A percentile compares a stretch with the other conserved stretches of the same genome.
phyloP scores from a whole-genome alignment of 495 filamentous ascomycete species.

The Beverwykella pulmonaria region DNA sequence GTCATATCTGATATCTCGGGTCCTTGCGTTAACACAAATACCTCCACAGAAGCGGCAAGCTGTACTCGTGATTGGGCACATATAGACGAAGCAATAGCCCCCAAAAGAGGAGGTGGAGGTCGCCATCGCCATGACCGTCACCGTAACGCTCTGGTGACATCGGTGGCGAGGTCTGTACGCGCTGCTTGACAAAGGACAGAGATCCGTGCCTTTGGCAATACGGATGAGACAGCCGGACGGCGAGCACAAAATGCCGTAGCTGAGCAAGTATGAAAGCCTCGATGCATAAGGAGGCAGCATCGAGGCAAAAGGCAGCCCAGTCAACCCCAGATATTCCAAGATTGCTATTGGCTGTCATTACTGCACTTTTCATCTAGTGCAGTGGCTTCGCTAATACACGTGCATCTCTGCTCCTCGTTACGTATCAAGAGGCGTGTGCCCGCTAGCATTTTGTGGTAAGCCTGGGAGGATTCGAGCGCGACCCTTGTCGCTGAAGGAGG shows the following conservation, averaged over 20 bases:
- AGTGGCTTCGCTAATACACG: slow-evolving; percentile 36
- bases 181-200: slow-evolving; percentile 16
- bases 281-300: slow-evolving; percentile 31
- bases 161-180: slow-evolving; percentile 14
- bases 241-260: slow-evolving; percentile 15
- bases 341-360: slow-evolving; percentile 33
- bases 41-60: slow-evolving; percentile 12
- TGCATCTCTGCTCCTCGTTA: slow-evolving; percentile 26
- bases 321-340: slow-evolving; percentile 29
- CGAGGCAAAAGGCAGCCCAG: slow-evolving; percentile 25
- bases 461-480: slow-evolving; percentile 28
- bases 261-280: slow-evolving; percentile 23
- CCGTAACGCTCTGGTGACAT: slow-evolving; percentile 12
- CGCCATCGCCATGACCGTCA: neutral
- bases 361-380: slow-evolving; percentile 23
- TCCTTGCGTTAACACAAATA: slow-evolving; percentile 3
- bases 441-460: slow-evolving; percentile 26
- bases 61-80: slow-evolving; percentile 18
- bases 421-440: slow-evolving; percentile 25
- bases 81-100: slow-evolving; percentile 13
- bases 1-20: slow-evolving; percentile 9
- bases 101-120: neutral
- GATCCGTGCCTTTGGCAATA: slow-evolving; percentile 16
- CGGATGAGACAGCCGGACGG: slow-evolving; percentile 16
- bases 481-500: slow-evolving; percentile 34